phyloP scores from a whole-genome alignment of 768 basidiomycete species.

The Phylloporus sp. region DNA sequence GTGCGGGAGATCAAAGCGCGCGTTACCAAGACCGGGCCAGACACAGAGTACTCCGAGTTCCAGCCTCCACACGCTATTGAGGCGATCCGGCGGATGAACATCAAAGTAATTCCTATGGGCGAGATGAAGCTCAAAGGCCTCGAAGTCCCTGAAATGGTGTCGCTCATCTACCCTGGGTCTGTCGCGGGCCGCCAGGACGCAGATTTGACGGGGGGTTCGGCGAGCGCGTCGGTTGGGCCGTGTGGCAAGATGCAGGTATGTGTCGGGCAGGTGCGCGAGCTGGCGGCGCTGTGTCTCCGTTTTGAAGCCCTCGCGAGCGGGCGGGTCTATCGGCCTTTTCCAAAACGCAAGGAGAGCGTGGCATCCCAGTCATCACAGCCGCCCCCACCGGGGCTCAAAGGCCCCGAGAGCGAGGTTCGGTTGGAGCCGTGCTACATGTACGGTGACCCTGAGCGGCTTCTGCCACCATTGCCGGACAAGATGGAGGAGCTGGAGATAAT shows the following conservation, averaged over 20 bases:
- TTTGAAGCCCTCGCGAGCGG: constrained; percentile 71
- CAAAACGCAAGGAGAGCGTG: constrained; percentile 34
- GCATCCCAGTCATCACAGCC: constrained; percentile 3
- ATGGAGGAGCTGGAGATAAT: constrained; percentile 71
- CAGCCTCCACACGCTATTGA: constrained; percentile 64
- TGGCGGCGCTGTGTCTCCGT: constrained; percentile 71
- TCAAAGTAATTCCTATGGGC: constrained; percentile 72
- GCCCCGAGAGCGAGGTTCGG: constrained; percentile 18
- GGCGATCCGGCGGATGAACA: constrained; percentile 68
- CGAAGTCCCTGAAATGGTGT: constrained; percentile 84
- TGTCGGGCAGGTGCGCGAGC: constrained; percentile 68
- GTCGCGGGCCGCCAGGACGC: constrained; percentile 69
- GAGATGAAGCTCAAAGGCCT: constrained; percentile 93
- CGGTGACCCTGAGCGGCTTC: constrained; percentile 57
- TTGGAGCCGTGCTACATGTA: constrained; percentile 40
- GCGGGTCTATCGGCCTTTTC: constrained; percentile 51
- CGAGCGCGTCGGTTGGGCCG: constrained; percentile 5
- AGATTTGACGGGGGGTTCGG: constrained; percentile 31
- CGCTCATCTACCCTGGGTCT: constrained; percentile 75
- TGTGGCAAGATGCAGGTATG: constrained; percentile 55
- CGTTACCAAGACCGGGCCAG: constrained; percentile 49
- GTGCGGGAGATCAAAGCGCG: constrained; percentile 72
- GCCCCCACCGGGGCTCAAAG: constrained; percentile 12
- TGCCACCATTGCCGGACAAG: constrained; percentile 68
- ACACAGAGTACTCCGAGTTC: constrained; percentile 57